Percentiles rank a stretch among this genome's conserved stretches.
These are phyloP conservation scores for Euphorbia lathyris DNA, from an alignment of 345 rosid species.

Conservation along the genomic window DNA sequence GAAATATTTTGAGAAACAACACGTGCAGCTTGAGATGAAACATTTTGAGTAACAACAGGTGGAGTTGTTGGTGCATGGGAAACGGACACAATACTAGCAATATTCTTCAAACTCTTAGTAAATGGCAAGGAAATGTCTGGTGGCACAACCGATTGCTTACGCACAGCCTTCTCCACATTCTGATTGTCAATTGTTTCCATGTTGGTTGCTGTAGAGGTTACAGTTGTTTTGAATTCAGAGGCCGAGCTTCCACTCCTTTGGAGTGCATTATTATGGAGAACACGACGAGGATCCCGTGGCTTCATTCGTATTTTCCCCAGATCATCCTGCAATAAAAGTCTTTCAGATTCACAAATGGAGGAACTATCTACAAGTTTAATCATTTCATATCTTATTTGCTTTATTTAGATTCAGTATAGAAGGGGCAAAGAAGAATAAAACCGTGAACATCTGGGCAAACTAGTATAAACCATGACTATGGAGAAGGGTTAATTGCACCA, in stretches of 20 bases:
- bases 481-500: too few species aligned
- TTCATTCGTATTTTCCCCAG: conserved; percentile 79
- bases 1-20: too few species aligned
- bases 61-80: conserved; percentile 47
- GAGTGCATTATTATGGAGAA: conserved; percentile 57
- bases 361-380: neutral
- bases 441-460: neutral
- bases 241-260: conserved; percentile 48
- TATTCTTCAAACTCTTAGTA: conserved; percentile 62
- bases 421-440: neutral
- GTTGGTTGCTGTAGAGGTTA: conserved; percentile 25
- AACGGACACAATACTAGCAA: conserved; percentile 53
- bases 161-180: conserved; percentile 28
- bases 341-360: neutral
- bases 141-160: conserved; percentile 34
- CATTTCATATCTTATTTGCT: neutral
- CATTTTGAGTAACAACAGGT: too few species aligned
- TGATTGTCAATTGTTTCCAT: conserved; percentile 35
- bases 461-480: neutral
- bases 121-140: conserved; percentile 65
- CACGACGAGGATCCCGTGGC: conserved; percentile 97
- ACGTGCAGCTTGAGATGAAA: conserved; percentile 4
- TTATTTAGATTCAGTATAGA: neutral
- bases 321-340: conserved; percentile 54
- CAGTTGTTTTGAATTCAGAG: conserved; percentile 48